Evolutionary conservation across 169 alveolate genomes (phyloP).

Genomic region (Plasmodium vivax): DNA sequence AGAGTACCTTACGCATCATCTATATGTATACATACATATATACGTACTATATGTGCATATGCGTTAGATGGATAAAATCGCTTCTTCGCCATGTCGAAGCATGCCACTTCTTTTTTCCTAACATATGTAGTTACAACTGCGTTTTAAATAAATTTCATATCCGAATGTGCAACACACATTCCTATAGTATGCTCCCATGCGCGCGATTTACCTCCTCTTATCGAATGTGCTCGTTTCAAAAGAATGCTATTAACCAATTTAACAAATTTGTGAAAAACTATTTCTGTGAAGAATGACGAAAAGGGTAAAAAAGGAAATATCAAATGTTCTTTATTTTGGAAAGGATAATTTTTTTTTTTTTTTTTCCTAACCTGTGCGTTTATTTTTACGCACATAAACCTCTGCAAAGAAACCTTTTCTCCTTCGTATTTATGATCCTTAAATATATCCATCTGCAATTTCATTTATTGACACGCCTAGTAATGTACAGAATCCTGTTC

Average conservation of each 20-base stretch:
- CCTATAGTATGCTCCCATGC: background rate
- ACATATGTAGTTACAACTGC: background rate
- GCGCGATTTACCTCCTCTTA: background rate
- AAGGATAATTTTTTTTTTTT: background rate
- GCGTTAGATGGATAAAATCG: background rate
- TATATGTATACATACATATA: background rate
- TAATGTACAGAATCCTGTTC: background rate
- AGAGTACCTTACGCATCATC: background rate
- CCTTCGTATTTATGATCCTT: background rate
- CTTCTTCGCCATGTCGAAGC: background rate
- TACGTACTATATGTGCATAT: background rate
- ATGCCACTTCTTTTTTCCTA: background rate
- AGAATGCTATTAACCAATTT: background rate
- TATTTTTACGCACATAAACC: background rate
- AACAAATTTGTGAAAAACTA: background rate
- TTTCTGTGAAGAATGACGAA: background rate
- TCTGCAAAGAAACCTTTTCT: background rate
- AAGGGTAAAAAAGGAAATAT: background rate
- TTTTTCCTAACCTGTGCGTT: background rate
- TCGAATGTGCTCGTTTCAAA: background rate
- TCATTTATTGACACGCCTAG: background rate
- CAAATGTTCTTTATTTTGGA: background rate
- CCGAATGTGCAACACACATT: background rate
- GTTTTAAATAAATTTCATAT: background rate
- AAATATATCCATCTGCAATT: background rate